Conservation (phyloP, 306 rosid species). For the Lupinus albus region DNA sequence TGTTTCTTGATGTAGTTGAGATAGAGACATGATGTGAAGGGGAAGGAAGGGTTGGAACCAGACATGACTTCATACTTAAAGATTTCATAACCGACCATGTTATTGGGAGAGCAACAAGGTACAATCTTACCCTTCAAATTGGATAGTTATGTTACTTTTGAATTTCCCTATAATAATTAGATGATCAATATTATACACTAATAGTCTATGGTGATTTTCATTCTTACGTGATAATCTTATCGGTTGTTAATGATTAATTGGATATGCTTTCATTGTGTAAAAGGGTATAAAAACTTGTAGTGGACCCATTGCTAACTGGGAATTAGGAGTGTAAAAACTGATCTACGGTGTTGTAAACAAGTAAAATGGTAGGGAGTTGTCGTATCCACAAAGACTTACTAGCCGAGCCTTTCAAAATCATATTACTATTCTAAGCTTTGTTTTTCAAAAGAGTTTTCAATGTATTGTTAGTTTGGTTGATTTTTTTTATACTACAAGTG, state of each 20-base stretch:
- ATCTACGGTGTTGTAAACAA: too few species aligned
- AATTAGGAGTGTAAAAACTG: too few species aligned
- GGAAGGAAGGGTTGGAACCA: slow-evolving; percentile 90
- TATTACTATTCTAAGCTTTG: too few species aligned
- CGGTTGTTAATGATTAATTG: not conserved
- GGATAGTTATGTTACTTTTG: slow-evolving; percentile 3
- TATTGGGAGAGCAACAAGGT: slow-evolving; percentile 98
- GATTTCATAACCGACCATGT: slow-evolving; percentile 72
- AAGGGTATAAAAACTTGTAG: too few species aligned
- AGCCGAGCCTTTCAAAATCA: too few species aligned
- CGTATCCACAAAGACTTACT: too few species aligned
- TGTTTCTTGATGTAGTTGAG: slow-evolving; percentile 96
- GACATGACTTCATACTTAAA: slow-evolving; percentile 91
- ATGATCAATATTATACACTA: slow-evolving; percentile 11
- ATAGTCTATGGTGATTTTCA: not conserved
- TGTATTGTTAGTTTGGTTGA: too few species aligned
- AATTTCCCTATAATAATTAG: not conserved
- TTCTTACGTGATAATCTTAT: not conserved
- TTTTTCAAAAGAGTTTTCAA: too few species aligned
- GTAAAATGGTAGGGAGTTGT: too few species aligned
- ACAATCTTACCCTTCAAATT: slow-evolving; percentile 17
- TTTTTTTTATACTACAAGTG: too few species aligned
- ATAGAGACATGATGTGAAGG: slow-evolving; percentile 95
- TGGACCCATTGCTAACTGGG: too few species aligned
- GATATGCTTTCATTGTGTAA: slow-evolving; percentile 23